Evolutionary conservation across 345 rosid genomes (phyloP).

Genomic region (Citropsis articulata): DNA sequence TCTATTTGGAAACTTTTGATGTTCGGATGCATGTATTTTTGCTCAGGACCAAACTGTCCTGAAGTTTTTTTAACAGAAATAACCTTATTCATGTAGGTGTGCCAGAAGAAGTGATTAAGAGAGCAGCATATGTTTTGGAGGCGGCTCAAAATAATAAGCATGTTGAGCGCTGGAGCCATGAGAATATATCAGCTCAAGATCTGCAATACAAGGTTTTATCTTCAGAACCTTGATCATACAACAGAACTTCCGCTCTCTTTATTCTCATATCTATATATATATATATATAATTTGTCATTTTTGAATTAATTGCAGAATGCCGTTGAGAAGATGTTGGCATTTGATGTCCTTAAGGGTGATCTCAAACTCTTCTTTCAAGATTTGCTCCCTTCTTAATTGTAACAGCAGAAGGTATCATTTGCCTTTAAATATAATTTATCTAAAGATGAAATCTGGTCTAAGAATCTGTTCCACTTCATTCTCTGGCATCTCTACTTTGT

Average conservation of each 20-base stretch:
- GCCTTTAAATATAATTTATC: neutral
- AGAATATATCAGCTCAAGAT: conserved; percentile 60
- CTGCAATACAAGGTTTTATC: conserved; percentile 57
- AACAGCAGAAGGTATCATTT: conserved; percentile 14
- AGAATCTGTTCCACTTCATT: neutral
- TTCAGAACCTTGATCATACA: neutral
- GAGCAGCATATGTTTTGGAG: conserved; percentile 69
- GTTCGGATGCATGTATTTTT: neutral
- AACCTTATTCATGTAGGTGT: conserved; percentile 46
- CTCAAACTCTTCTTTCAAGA: conserved; percentile 57
- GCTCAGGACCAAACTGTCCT: neutral
- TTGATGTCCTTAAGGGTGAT: conserved; percentile 56
- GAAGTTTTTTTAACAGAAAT: conserved; percentile 4
- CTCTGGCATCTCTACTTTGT: no score
- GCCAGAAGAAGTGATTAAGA: conserved; percentile 72
- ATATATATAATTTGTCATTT: neutral
- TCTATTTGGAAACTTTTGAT: neutral
- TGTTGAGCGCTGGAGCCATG: conserved; percentile 51
- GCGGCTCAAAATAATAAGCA: conserved; percentile 42
- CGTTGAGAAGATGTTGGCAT: conserved; percentile 60
- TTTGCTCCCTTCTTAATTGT: conserved; percentile 35
- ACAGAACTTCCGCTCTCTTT: neutral
- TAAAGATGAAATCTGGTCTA: neutral
- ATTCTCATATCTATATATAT: neutral
- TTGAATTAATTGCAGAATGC: conserved; percentile 49